Conservation (phyloP, 2,329 filamentous ascomycete species). For the Botrytis elliptica region DNA sequence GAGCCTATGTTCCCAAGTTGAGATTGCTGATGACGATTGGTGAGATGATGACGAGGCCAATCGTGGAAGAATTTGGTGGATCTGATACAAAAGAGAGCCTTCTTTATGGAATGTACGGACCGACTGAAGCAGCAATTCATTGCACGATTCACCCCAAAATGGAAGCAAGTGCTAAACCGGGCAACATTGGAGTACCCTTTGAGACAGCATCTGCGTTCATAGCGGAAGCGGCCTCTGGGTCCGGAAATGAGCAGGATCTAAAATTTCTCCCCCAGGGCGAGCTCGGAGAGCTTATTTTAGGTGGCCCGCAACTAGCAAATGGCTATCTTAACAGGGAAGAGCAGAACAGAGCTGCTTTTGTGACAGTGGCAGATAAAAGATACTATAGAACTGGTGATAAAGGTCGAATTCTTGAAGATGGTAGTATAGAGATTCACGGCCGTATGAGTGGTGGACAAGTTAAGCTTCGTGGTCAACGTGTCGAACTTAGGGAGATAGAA, state of each 20-base stretch:
- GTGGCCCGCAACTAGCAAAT: slow-evolving; percentile 74
- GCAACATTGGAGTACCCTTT: slow-evolving; percentile 74
- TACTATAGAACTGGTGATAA: slow-evolving; percentile 87
- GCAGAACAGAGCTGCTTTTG: slow-evolving; percentile 70
- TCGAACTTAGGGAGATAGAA: slow-evolving; percentile 78
- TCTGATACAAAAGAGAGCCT: slow-evolving; percentile 52
- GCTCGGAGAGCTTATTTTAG: slow-evolving; percentile 68
- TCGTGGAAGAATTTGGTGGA: slow-evolving; percentile 75
- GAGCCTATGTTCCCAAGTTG: slow-evolving; percentile 65
- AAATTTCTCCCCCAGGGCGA: slow-evolving; percentile 37
- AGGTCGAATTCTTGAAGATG: slow-evolving; percentile 64
- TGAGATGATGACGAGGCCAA: slow-evolving; percentile 80
- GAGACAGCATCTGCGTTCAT: slow-evolving; percentile 61
- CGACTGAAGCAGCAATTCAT: slow-evolving; percentile 88
- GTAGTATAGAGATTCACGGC: slow-evolving; percentile 78
- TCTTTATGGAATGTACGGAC: slow-evolving; percentile 91
- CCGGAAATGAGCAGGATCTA: slow-evolving; percentile 29
- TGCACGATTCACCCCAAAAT: slow-evolving; percentile 74
- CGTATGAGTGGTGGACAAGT: slow-evolving; percentile 79
- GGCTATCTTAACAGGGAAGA: slow-evolving; percentile 80
- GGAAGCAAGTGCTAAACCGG: slow-evolving; percentile 52
- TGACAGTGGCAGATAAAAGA: slow-evolving; percentile 60
- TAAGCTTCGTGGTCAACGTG: slow-evolving; percentile 79
- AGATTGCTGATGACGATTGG: slow-evolving; percentile 80
- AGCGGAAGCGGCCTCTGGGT: slow-evolving; percentile 28